These are phyloP conservation scores for Telfairia occidentalis DNA, from an alignment of 331 rosid genomes.

Conservation along the genomic window DNA sequence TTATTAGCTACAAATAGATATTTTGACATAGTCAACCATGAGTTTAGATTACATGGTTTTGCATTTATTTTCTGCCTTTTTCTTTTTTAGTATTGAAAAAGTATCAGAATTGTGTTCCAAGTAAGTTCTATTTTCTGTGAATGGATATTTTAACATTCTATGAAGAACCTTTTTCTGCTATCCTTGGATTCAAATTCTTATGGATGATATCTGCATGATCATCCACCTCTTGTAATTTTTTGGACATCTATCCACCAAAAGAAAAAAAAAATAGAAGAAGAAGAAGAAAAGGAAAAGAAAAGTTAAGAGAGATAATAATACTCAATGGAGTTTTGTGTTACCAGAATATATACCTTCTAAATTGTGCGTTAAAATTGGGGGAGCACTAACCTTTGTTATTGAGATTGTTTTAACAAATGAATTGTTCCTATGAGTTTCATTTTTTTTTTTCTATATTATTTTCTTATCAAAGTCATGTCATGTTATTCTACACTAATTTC, in stretches of 20 bases:
- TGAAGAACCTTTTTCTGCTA: not conserved
- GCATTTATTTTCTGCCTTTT: not conserved
- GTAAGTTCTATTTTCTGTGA: not conserved
- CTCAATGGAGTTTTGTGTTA: not conserved
- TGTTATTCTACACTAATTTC: not conserved
- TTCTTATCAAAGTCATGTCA: not conserved
- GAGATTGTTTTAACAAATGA: not conserved
- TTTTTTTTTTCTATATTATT: not conserved
- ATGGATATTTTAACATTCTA: not conserved
- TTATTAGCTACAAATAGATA: not conserved
- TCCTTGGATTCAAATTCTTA: not conserved
- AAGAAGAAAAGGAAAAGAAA: not conserved
- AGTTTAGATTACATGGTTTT: not conserved
- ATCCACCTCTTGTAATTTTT: not conserved
- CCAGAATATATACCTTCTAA: not conserved
- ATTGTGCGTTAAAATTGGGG: not conserved
- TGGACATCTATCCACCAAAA: not conserved
- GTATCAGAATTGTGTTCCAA: not conserved
- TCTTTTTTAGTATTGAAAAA: not conserved
- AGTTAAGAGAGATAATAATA: not conserved
- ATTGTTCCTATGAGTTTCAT: not conserved
- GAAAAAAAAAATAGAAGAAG: not conserved
- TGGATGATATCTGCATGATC: not conserved
- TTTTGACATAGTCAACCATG: not conserved
- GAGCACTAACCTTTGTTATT: not conserved